Percentiles rank a stretch among this genome's conserved stretches.
These are phyloP conservation scores for Solanum tarapatanum DNA, from an alignment of 257 asterid genomes.

Conservation along the genomic window DNA sequence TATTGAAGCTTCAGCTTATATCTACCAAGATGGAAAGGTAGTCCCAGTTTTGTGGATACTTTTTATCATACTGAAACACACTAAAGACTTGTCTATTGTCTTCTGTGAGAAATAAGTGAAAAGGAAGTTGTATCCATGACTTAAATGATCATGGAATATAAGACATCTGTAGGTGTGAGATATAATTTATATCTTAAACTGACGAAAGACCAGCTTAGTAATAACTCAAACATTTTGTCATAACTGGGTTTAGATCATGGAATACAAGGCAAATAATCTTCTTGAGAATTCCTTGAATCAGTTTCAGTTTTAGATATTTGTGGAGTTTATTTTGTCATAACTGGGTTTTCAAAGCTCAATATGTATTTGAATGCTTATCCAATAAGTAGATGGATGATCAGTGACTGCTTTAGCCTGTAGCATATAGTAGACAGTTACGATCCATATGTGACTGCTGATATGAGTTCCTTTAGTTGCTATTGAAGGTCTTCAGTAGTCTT, in stretches of 20 bases:
- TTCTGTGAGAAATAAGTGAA: not conserved
- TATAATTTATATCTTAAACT: not conserved
- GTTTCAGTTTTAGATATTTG: not conserved
- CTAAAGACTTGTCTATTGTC: not conserved
- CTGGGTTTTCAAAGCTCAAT: not conserved
- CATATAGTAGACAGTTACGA: not conserved
- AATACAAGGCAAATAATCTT: not conserved
- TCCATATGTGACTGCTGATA: not conserved
- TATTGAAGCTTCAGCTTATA: constrained; percentile 92
- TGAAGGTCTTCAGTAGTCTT: not conserved
- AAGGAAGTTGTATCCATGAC: not conserved
- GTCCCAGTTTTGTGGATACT: constrained; percentile 3
- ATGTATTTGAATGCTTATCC: not conserved
- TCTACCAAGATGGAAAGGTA: constrained; percentile 99
- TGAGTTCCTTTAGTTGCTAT: not conserved
- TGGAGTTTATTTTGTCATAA: not conserved
- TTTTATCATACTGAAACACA: not conserved
- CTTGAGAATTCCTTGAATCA: not conserved
- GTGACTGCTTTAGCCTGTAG: not conserved
- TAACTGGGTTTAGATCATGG: not conserved
- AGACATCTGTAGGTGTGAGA: not conserved
- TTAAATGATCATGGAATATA: not conserved
- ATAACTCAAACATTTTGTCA: not conserved
- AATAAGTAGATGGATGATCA: not conserved
- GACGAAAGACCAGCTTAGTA: not conserved